These are phyloP conservation scores for Oenanthe sinensis DNA, from an alignment of 129 eudicot species.

Conservation along the genomic window DNA sequence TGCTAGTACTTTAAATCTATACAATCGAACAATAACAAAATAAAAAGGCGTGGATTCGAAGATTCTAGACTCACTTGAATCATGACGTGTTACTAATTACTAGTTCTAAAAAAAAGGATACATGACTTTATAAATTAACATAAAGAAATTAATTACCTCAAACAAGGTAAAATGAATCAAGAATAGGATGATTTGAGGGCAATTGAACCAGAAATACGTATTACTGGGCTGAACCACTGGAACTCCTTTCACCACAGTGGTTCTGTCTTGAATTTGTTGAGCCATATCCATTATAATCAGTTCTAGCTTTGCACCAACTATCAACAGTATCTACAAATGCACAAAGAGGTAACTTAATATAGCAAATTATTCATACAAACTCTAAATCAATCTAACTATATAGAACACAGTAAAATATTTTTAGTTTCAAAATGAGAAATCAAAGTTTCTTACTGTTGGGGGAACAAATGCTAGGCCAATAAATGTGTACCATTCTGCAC, in stretches of 20 bases:
- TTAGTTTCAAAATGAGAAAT: neutral
- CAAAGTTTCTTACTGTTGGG: constrained; percentile 31
- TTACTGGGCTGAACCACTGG: constrained; percentile 62
- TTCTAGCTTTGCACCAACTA: constrained; percentile 72
- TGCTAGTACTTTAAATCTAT: neutral
- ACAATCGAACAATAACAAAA: neutral
- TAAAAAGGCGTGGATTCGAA: neutral
- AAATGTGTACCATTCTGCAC: constrained; percentile 72
- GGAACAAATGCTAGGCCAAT: constrained; percentile 55
- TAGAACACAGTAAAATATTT: too few relatives aligned
- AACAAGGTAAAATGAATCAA: constrained; percentile 73
- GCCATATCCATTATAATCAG: constrained; percentile 78
- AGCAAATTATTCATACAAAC: neutral
- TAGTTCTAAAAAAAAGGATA: neutral
- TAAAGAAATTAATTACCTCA: constrained; percentile 28
- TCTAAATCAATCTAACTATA: neutral
- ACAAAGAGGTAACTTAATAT: neutral
- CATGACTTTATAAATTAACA: neutral
- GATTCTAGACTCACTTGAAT: neutral
- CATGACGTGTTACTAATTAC: neutral
- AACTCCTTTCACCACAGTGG: constrained; percentile 63
- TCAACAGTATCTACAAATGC: constrained; percentile 35
- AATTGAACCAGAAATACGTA: constrained; percentile 67
- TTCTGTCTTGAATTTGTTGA: constrained; percentile 55
- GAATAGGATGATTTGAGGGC: constrained; percentile 57